These are phyloP conservation scores for Pulveroboletus sp. DNA, from an alignment of 768 basidiomycete species.

Conservation along the genomic window DNA sequence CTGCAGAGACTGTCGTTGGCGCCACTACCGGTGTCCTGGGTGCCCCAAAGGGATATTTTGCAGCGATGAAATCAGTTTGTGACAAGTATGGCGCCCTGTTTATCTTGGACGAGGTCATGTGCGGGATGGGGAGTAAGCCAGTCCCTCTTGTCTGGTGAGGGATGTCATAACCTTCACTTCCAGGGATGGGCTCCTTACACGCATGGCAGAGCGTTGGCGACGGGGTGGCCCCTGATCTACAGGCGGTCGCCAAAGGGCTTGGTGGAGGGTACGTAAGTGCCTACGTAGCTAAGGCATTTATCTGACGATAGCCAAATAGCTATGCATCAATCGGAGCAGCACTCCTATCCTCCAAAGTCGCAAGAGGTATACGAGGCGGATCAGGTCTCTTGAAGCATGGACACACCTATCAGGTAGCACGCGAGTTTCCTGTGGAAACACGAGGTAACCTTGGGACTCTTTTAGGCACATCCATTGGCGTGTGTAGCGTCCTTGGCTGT, in stretches of 20 bases:
- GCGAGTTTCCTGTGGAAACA: background rate
- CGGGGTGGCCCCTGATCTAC: constrained; percentile 73
- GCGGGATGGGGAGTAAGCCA: constrained; percentile 79
- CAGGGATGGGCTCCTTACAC: constrained; percentile 84
- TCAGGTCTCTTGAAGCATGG: constrained; percentile 79
- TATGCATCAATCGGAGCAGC: constrained; percentile 82
- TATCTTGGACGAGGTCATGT: constrained; percentile 91
- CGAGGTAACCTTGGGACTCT: constrained; percentile 3
- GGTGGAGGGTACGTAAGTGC: constrained; percentile 66
- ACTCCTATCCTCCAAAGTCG: constrained; percentile 67
- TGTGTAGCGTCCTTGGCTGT: constrained; percentile 82
- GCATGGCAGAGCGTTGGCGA: constrained; percentile 84
- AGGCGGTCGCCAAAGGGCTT: constrained; percentile 85
- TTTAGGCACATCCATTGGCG: constrained; percentile 65
- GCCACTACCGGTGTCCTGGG: constrained; percentile 74
- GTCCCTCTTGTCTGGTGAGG: background rate
- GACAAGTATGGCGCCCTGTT: constrained; percentile 68
- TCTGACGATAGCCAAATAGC: constrained; percentile 33
- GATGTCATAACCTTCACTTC: background rate
- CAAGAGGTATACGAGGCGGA: constrained; percentile 61
- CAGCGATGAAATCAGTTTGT: constrained; percentile 79
- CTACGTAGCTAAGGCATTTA: background rate
- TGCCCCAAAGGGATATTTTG: constrained; percentile 81
- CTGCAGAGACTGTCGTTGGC: constrained; percentile 83
- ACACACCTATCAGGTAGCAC: constrained; percentile 72